Evolutionary conservation across 371 early-diverging fungal species (phyloP).

Genomic region (Mortierella sp.): DNA sequence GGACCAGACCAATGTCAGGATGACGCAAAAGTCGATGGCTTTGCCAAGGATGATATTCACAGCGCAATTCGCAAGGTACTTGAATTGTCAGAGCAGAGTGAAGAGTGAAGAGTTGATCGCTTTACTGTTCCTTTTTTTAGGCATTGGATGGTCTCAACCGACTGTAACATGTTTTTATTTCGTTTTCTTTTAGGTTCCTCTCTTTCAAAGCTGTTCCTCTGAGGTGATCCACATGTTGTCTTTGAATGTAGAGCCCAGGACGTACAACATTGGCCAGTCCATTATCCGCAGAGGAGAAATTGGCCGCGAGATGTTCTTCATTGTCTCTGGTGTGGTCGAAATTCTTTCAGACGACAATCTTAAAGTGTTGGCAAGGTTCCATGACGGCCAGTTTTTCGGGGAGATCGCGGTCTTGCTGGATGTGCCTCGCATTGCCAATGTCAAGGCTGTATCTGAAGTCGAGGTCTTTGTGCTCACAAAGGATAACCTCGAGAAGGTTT

Average conservation of each 20-base stretch:
- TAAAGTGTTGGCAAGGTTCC: constrained; percentile 32
- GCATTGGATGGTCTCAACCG: too few species aligned
- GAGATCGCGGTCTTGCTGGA: constrained; percentile 87
- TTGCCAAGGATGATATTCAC: constrained; percentile 47
- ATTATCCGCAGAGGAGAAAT: constrained; percentile 76
- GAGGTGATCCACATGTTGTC: constrained; percentile 65
- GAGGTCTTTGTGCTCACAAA: constrained; percentile 66
- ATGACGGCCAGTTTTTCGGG: constrained; percentile 71
- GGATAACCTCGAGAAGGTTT: constrained; percentile 59
- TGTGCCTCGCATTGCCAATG: constrained; percentile 83
- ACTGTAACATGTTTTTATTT: too few species aligned
- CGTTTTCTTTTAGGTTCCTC: constrained; percentile 68
- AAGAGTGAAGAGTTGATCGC: too few species aligned
- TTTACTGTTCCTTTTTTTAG: too few species aligned
- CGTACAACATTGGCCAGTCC: constrained; percentile 59
- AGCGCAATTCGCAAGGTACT: constrained; percentile 45
- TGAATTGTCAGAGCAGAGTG: too few species aligned
- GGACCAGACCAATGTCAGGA: constrained; percentile 35
- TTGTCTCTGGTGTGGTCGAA: constrained; percentile 80
- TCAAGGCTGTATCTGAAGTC: constrained; percentile 68
- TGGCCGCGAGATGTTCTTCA: constrained; percentile 84
- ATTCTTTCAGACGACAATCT: constrained; percentile 48
- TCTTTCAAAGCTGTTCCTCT: constrained; percentile 62
- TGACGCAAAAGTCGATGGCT: constrained; percentile 34
- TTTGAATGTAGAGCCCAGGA: constrained; percentile 62